phyloP scores from a whole-genome alignment of 768 basidiomycete species.

The Mycena crocata region DNA sequence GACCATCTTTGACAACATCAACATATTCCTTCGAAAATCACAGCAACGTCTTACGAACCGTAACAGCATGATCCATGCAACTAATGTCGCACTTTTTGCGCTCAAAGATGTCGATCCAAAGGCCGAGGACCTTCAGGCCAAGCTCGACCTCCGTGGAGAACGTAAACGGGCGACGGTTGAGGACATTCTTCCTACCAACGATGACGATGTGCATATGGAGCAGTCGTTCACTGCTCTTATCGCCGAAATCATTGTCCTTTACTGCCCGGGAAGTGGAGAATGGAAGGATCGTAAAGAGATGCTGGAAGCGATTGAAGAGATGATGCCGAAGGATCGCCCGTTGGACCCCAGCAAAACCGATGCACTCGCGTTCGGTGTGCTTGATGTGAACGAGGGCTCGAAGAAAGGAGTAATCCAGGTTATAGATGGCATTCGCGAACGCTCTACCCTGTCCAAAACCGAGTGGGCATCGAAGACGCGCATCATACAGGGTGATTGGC shows the following conservation, averaged over 20 bases:
- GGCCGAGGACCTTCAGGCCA: conserved; percentile 27
- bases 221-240: conserved; percentile 25
- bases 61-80: conserved; percentile 44
- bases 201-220: conserved; percentile 33
- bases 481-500: conserved; percentile 43
- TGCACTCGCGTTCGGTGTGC: conserved; percentile 40
- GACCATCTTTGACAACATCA: conserved; percentile 47
- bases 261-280: conserved; percentile 23
- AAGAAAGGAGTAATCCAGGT: conserved; percentile 42
- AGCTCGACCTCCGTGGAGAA: conserved; percentile 30
- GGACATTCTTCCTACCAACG: conserved; percentile 35
- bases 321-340: conserved; percentile 38
- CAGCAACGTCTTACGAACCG: conserved; percentile 43
- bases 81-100: conserved; percentile 36
- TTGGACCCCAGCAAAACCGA: conserved; percentile 37
- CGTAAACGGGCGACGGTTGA: conserved; percentile 26
- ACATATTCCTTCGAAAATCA: conserved; percentile 44
- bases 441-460: conserved; percentile 28
- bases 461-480: conserved; percentile 36
- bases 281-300: conserved; percentile 30
- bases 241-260: conserved; percentile 25
- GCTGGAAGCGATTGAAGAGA: conserved; percentile 1
- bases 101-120: conserved; percentile 8
- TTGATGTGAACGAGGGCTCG: conserved; percentile 46
- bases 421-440: conserved; percentile 36